Conservation (phyloP, 768 basidiomycete species). For the Tricholoma saponaceum region DNA sequence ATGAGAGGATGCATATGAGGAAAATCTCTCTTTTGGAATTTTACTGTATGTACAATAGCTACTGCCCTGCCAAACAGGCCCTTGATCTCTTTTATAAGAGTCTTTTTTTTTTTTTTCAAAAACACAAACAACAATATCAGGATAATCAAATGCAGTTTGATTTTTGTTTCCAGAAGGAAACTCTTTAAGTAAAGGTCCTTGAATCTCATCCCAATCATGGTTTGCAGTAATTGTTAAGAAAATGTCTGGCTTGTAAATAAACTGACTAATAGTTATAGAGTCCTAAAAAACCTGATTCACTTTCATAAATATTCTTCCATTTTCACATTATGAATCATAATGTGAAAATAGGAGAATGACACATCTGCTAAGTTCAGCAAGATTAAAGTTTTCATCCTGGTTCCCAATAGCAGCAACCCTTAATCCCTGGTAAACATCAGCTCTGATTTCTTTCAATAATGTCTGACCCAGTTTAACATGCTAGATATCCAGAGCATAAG, state of each 20-base stretch:
- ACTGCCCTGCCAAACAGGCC: neutral
- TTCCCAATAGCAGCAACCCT: constrained; percentile 15
- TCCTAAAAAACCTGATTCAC: constrained; percentile 18
- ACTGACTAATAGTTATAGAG: constrained; percentile 27
- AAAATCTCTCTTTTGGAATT: too few species aligned
- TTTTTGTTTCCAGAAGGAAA: constrained; percentile 9
- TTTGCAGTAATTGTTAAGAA: constrained; percentile 48
- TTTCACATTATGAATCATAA: constrained; percentile 8
- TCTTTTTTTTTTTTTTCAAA: neutral
- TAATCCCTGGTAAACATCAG: constrained; percentile 26
- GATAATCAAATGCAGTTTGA: neutral
- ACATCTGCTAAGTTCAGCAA: neutral
- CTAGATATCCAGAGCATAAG: too few species aligned
- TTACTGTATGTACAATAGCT: constrained; percentile 38
- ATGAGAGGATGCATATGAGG: constrained; percentile 45
- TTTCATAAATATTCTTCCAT: constrained; percentile 13
- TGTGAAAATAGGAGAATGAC: constrained; percentile 8
- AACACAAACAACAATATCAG: neutral
- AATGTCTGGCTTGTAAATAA: constrained; percentile 31
- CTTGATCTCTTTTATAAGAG: neutral
- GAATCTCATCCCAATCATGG: constrained; percentile 40
- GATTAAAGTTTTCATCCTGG: constrained; percentile 15
- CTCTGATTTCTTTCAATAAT: constrained; percentile 20
- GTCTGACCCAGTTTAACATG: constrained; percentile 27
- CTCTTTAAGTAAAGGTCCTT: neutral